Evolutionary conservation across 2,329 filamentous ascomycete species (phyloP), one percentile per base, ranked within the genome.

Genomic region (Verticillium nonalfalfae): DNA sequence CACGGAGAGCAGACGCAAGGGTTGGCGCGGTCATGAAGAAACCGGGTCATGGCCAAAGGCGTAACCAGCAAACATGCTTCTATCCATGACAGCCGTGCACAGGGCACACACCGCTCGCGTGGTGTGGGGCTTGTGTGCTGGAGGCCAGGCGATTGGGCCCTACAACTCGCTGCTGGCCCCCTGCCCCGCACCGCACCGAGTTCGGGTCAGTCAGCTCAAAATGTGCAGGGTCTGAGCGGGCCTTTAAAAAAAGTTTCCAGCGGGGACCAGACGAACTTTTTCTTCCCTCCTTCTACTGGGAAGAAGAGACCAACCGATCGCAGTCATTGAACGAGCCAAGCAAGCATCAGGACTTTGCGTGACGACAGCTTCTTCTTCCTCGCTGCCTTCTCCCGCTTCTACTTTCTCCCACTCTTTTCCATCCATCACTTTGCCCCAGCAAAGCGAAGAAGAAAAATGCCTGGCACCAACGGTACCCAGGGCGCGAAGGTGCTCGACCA

Each of bases 401-500:
- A 68, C 69, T 71, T 66, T 68, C 70, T 73, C 64, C 63, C 59
- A 70, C 66, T 71, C 67, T 67, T 68, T 69, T 31, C 26, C 26
- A 31, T 31, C 26, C 26, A 31, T 31, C 26, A 31, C 26, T 31
- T 31, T 31, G 26, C 26, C 5, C 26, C 26, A 31, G 4, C 26
- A 31, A 31, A 31, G 69, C 64, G 10, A 18, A 14, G 2, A 61
- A 68, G 71, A 76, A 84, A 72, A 68, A 95, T 95, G 91, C 85
- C 90, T 76, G 78, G 78, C 66, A 76, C 80, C 75, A 81, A 79
- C 72, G 75, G 77, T 72, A 69, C 81, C 67, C 78, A 81, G 65
- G 78, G 81, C 68, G 77, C 80, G 68, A 78, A 87, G 76, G 81
- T 89, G 73, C 81, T 92, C 69, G 90, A 96, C 81, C 83, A 83